Evolutionary conservation across 2,329 filamentous ascomycete species (phyloP), one percentile per base, ranked within the genome.

Genomic region (Boeremia lycopersici): DNA sequence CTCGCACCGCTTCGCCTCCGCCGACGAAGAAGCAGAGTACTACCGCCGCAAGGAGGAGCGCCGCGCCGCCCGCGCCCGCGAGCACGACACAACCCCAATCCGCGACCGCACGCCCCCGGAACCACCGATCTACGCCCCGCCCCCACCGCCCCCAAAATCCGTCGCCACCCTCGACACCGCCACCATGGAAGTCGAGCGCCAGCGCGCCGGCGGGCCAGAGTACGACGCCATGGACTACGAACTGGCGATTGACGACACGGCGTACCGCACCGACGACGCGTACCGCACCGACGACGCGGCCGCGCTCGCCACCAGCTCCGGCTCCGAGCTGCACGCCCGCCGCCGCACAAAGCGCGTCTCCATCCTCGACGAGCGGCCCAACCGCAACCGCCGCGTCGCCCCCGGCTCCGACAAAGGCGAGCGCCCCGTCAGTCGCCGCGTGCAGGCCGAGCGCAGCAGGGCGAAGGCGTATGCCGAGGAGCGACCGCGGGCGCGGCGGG

Each of bases 1-100:
- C 6, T 33, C 42, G 19, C 64, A 64, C 29, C 65, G 62, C 1
- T 72, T 72, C 50, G 63, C 63, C 8, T 68, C 63, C 4, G 52
- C 64, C 12, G 67, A 71, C 42, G 70, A 74, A 26, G 71, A 74
- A 49, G 66, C 63, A 10, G 70, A 69, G 13, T 72, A 74, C 59
- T 63, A 67, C 31, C 61, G 57, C 3, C 59, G 58, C 31, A 74
- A 74, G 40, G 69, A 72, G 47, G 67, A 65, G 41, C 64, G 69
- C 10, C 57, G 70, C 28, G 63, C 63, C 7, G 60, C 60, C 29
- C 63, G 65, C 43, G 59, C 63, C 17, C 58, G 56, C 28, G 68
- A 72, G 29, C 35, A 66, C 2, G 67, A 70, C 12, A 70, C 71
- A 67, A 66, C 67, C 28, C 66, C 65, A 9, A 64, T 57, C 19